These are phyloP conservation scores for Thinopyrum elongatum DNA, from an alignment of 176 grass and related monocot species.

Conservation along the genomic window DNA sequence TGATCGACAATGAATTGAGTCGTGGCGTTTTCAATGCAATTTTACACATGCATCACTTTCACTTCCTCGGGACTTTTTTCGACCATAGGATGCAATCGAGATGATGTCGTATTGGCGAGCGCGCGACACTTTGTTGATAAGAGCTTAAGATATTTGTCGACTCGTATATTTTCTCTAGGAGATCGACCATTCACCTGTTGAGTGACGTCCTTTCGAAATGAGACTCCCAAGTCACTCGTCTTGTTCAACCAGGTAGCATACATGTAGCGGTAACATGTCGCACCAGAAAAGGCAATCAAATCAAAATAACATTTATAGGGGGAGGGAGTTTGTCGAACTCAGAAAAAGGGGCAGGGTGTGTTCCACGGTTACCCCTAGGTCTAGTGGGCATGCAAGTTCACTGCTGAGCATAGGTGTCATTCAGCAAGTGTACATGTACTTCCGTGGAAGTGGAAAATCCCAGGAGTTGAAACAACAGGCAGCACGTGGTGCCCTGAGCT, in stretches of 20 bases:
- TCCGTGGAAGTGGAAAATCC: constrained; percentile 86
- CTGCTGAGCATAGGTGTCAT: no score
- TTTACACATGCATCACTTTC: background rate
- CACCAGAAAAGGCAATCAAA: no score
- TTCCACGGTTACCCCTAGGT: no score
- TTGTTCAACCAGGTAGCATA: background rate
- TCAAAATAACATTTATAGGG: background rate
- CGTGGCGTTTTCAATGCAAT: background rate
- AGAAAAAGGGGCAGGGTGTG: no score
- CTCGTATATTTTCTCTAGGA: background rate
- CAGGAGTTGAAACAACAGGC: constrained; percentile 71
- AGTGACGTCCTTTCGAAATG: background rate
- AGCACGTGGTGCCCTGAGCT: constrained; percentile 67
- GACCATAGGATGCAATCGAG: background rate
- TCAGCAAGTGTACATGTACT: constrained; percentile 98
- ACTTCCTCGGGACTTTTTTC: background rate
- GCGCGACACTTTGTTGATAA: background rate
- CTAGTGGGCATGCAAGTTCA: background rate
- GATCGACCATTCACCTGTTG: background rate
- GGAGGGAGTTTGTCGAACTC: no score
- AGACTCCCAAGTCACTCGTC: background rate
- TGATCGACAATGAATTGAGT: background rate
- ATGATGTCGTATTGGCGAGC: background rate
- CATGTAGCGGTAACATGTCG: background rate
- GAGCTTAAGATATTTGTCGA: background rate